Base-by-base conservation (phyloP, 1,284 basidiomycete species). In the Pseudomicrostroma phylloplanum region DNA sequence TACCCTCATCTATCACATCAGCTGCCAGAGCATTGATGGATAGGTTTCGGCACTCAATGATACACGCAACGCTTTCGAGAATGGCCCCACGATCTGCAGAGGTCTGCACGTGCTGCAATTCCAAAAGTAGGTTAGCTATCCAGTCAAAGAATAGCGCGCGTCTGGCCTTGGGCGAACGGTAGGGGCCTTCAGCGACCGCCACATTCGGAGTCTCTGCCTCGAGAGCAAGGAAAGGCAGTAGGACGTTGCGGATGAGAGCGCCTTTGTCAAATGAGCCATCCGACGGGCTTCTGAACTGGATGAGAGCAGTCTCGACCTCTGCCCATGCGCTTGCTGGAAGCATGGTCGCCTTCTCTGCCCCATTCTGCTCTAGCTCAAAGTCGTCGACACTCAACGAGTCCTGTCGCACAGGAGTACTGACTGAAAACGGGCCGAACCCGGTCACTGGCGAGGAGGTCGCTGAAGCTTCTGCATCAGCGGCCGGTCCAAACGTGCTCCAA, bases 1-100 rank as follows among this genome's bases (percentile, higher is more conserved):
- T 64, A 15, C 67, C 66, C 59, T 68, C 62, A 57, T 76, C 74
- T 42, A 67, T 65, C 1, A 39, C 58, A 56, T 76, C 71, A 12
- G 58, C 51, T 42, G 57, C 58, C 54, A 76, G 67, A 26, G 71
- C 66, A 19, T 56, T 25, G 2, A 65, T 64, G 25, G 69, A 71
- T 36, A 76, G 68, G 63, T 74, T 76, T 43, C 72, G 67, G 56
- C 67, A 67, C 57, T 76, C 74, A 39, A 76, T 69, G 60, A 76
- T 71, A 66, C 71, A 76, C 0, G 72, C 74, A 23, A 76, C 73
- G 63, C 72, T 74, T 54, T 76, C 74, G 15, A 76, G 61, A 42
- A 76, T 74, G 7, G 74, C 72, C 1, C 74, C 74, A 9, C 74
- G 71, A 53, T 76, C 74, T 9, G 74, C 71, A 2, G 72, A 74